Evolutionary conservation across 164 flowering plant genomes (phyloP), one percentile per base, ranked within the genome.

Genomic region (Dillenia suffruticosa): DNA sequence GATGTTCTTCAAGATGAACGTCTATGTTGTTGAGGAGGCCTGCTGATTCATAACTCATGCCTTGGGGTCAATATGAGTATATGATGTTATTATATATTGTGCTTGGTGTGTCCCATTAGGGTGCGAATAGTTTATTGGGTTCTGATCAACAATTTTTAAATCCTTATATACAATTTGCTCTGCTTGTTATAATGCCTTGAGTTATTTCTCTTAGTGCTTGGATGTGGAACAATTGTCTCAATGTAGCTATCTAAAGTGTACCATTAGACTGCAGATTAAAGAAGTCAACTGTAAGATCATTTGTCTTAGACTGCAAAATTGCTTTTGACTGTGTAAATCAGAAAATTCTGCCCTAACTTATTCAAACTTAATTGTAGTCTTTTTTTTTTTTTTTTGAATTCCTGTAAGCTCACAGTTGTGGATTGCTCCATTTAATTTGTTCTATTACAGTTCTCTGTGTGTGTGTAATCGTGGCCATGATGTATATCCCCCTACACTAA

Each of bases 221-320:
- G 50, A 45, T 19, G 49, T 44, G 14, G 15, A 63, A 54, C 17
- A 59, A 8, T 56, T 53, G 17, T 54, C 2, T 57, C 5, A 47
- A 44, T 24, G 22, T 44, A 43, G 24, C 48, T 14, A 24, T 65
- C 70, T 78, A 63, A 74, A 62, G 26, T 49, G 26, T 67, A 44
- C 61, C 55, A 19, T 67, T 32, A 40, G 50, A 58, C 16, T 81
- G 81, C 87, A 95, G 97, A 74, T 76, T 85, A 50, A 95, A 88
- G 80, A 88, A 85, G 69, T 56, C 90, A 19, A 68, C 83, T 59
- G 82, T 88, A 12, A 76, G 44, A 19, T 95, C 97, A 44, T 92
- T 95, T 82, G 85, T 95, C 69, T 76, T 95, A 61, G 99, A 95
- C 65, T 92, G 97, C 61, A 97, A 95, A 77, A 70, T 95, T 73